Conservation (phyloP, 129 eudicot species). For the Flaveria brownii region DNA sequence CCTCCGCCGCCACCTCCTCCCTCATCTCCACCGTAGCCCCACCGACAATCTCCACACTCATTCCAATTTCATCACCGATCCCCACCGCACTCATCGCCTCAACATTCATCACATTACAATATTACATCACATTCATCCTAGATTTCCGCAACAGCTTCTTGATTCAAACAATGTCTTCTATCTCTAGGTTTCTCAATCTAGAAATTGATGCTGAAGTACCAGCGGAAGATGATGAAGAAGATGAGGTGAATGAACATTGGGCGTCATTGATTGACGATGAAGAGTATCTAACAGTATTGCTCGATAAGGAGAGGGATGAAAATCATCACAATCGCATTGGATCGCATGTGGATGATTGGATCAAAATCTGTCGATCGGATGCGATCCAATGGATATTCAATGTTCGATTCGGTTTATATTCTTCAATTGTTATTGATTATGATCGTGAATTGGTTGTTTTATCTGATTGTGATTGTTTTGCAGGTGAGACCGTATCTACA, state of each 20-base stretch:
- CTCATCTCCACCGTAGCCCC: slow-evolving; percentile 38
- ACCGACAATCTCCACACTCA: slow-evolving; percentile 24
- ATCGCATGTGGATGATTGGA: slow-evolving; percentile 27
- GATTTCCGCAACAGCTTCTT: slow-evolving; percentile 19
- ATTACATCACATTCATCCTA: slow-evolving; percentile 21
- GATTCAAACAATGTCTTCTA: slow-evolving; percentile 20
- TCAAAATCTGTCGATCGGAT: slow-evolving; percentile 46
- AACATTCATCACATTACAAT: background rate
- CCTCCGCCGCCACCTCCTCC: slow-evolving; percentile 32
- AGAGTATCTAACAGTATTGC: slow-evolving; percentile 41
- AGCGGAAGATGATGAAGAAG: slow-evolving; percentile 36
- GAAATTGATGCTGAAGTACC: slow-evolving; percentile 30
- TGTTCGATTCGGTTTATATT: slow-evolving; percentile 34
- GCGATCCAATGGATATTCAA: slow-evolving; percentile 62
- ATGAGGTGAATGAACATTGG: slow-evolving; percentile 21
- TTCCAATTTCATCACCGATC: slow-evolving; percentile 21
- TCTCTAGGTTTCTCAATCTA: slow-evolving; percentile 40
- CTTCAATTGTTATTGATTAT: too few relatives aligned
- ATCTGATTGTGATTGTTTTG: background rate
- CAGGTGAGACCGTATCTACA: slow-evolving; percentile 51
- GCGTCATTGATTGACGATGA: slow-evolving; percentile 35
- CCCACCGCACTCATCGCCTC: slow-evolving; percentile 13
- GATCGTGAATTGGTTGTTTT: background rate
- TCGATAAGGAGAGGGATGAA: slow-evolving; percentile 38
- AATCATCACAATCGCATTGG: background rate